These are phyloP conservation scores for Eudorina sp. DNA, from an alignment of 139 green algal species.

Conservation along the genomic window DNA sequence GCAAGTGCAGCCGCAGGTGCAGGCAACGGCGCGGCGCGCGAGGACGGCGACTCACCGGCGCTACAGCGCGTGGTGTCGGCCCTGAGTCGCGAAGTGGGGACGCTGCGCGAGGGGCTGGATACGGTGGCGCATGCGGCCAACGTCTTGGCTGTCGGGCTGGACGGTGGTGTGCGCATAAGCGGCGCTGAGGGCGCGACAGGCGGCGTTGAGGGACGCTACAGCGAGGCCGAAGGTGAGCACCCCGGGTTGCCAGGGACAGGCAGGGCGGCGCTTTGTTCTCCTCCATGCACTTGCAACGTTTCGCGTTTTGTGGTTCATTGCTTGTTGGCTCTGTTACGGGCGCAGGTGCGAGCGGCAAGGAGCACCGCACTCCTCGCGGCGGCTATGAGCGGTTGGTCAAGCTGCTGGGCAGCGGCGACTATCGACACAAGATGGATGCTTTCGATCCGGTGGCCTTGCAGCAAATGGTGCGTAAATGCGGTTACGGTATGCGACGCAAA, in stretches of 20 bases:
- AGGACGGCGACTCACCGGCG: neutral
- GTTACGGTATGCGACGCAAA: too few species aligned
- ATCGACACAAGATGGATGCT: slow-evolving; percentile 67
- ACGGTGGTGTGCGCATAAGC: slow-evolving; percentile 2
- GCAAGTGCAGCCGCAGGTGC: neutral
- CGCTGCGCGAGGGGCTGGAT: slow-evolving; percentile 53
- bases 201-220: slow-evolving; percentile 17
- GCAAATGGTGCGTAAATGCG: slow-evolving; percentile 53
- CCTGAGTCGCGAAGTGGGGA: slow-evolving; percentile 33
- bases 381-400: slow-evolving; percentile 59
- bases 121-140: slow-evolving; percentile 60
- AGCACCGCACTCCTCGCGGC: slow-evolving; percentile 44
- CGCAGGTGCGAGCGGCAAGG: slow-evolving; percentile 32
- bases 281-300: too few species aligned
- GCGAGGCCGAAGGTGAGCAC: slow-evolving; percentile 33
- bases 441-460: slow-evolving; percentile 65
- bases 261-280: too few species aligned
- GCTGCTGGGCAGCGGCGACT: slow-evolving; percentile 55
- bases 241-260: too few species aligned
- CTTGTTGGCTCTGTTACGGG: too few species aligned
- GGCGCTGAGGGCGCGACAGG: neutral
- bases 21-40: neutral
- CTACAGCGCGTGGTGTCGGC: slow-evolving; percentile 18
- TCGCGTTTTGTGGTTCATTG: too few species aligned
- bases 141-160: slow-evolving; percentile 60